Evolutionary conservation across 768 basidiomycete genomes (phyloP).

Genomic region (Pleurotus platypus): DNA sequence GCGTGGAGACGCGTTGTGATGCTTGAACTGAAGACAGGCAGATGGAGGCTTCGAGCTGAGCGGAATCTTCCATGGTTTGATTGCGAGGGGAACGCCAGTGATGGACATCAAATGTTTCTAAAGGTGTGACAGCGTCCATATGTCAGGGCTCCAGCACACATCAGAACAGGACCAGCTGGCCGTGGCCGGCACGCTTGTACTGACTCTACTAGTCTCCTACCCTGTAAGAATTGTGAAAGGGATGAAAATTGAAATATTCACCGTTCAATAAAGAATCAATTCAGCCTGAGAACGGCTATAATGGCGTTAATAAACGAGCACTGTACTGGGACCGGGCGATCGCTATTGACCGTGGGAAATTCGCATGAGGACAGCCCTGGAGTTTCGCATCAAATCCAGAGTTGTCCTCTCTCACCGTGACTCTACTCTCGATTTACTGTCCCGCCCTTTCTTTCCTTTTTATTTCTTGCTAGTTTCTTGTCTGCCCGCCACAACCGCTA

Average conservation of each 20-base stretch:
- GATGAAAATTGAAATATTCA: too few species aligned
- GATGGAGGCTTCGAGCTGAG: too few species aligned
- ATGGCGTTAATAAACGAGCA: not conserved
- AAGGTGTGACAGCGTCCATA: not conserved
- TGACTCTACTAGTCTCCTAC: too few species aligned
- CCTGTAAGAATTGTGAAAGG: too few species aligned
- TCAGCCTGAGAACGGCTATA: too few species aligned
- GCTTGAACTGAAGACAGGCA: too few species aligned
- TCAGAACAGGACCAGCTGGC: not conserved
- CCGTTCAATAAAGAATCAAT: too few species aligned
- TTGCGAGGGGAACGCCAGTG: too few species aligned
- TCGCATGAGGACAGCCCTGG: not conserved
- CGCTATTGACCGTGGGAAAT: constrained; percentile 4
- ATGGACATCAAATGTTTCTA: too few species aligned
- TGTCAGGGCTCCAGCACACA: not conserved
- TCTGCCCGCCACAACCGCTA: not conserved
- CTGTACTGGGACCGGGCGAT: not conserved
- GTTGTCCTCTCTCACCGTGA: not conserved
- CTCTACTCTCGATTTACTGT: not conserved
- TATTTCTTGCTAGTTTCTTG: not conserved
- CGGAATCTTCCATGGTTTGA: too few species aligned
- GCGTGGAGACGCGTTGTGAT: too few species aligned
- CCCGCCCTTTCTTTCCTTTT: not conserved
- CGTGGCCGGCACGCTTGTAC: not conserved
- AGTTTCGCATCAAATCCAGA: constrained; percentile 2